Conservation (phyloP, 352 stramenopile species). For the Phytophthora idaei region DNA sequence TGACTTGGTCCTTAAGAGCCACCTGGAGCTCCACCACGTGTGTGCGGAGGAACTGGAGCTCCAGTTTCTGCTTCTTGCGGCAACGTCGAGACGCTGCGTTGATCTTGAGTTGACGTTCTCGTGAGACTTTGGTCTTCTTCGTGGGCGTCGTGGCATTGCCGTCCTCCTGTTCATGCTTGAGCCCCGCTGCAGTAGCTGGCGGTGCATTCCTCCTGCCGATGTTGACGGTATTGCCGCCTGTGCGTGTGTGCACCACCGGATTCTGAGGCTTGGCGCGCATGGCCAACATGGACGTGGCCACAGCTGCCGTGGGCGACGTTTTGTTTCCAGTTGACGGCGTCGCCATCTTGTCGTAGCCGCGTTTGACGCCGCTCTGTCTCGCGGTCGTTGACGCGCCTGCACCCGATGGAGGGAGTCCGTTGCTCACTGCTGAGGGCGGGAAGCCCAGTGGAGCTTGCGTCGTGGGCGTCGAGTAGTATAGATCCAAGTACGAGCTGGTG, state of each 20-base stretch:
- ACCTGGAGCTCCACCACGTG: constrained; percentile 84
- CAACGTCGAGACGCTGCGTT: constrained; percentile 82
- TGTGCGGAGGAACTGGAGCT: constrained; percentile 84
- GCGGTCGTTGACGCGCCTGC: neutral
- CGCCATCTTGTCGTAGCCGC: constrained; percentile 43
- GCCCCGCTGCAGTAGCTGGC: neutral
- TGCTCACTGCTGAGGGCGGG: constrained; percentile 26
- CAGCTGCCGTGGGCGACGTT: constrained; percentile 51
- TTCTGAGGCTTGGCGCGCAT: constrained; percentile 48
- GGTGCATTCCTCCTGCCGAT: constrained; percentile 18
- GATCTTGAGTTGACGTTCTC: constrained; percentile 88
- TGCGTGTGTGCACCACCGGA: constrained; percentile 24
- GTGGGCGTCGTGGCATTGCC: constrained; percentile 18
- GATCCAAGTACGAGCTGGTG: constrained; percentile 41
- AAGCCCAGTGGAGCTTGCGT: constrained; percentile 15
- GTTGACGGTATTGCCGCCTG: constrained; percentile 43
- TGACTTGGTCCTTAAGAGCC: constrained; percentile 71
- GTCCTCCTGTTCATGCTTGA: constrained; percentile 40
- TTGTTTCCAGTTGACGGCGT: constrained; percentile 17
- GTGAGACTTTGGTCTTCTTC: constrained; percentile 86
- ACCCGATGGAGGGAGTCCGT: constrained; percentile 14
- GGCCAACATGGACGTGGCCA: constrained; percentile 73
- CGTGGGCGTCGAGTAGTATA: constrained; percentile 47
- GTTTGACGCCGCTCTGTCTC: constrained; percentile 50
- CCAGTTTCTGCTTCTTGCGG: constrained; percentile 88